Evolutionary conservation across 805 yeast species (phyloP).

Genomic region (Torulaspora indica): DNA sequence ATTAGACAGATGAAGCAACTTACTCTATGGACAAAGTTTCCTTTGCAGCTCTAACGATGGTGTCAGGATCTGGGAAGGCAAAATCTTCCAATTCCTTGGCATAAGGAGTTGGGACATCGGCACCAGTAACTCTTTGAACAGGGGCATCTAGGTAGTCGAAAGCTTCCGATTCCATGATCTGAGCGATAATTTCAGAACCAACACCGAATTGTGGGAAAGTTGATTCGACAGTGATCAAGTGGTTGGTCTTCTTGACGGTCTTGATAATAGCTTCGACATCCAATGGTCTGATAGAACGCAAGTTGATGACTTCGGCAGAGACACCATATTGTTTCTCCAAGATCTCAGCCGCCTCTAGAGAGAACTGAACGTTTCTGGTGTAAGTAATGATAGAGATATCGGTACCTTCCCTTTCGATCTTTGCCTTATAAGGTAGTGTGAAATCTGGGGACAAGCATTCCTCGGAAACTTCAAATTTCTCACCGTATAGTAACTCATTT

Average conservation of each 20-base stretch:
- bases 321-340: constrained; percentile 83
- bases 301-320: constrained; percentile 87
- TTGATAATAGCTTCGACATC: constrained; percentile 81
- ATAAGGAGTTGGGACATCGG: constrained; percentile 99
- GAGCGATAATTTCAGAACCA: constrained; percentile 97
- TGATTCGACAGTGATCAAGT: constrained; percentile 91
- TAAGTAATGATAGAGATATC: constrained; percentile 88
- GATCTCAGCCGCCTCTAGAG: constrained; percentile 84
- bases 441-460: constrained; percentile 86
- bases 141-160: constrained; percentile 98
- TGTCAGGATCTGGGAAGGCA: constrained; percentile 96
- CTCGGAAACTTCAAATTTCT: constrained; percentile 80
- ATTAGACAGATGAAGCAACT: not conserved
- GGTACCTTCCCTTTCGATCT: constrained; percentile 87
- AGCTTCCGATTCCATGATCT: constrained; percentile 96
- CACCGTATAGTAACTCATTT: constrained; percentile 93
- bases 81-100: constrained; percentile 94
- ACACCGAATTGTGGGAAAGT: constrained; percentile 98
- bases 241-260: constrained; percentile 94
- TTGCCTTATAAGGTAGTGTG: constrained; percentile 88
- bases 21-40: constrained; percentile 66
- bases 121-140: constrained; percentile 96
- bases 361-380: constrained; percentile 82
- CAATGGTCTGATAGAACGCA: constrained; percentile 95
- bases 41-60: constrained; percentile 80